phyloP scores from a whole-genome alignment of 768 basidiomycete genomes.

The Russula earlei region DNA sequence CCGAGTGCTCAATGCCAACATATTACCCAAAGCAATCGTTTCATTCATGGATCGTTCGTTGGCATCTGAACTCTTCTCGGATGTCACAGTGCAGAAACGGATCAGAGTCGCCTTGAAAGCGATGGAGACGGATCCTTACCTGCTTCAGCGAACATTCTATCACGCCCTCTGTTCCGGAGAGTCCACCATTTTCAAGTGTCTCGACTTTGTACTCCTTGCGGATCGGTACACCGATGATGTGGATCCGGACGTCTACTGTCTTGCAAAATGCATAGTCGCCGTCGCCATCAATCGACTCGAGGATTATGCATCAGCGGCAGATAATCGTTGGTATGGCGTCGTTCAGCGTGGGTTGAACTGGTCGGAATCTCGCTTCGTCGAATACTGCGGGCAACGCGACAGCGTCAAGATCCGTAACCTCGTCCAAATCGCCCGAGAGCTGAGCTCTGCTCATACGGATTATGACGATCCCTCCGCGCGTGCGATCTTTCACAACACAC shows the following conservation, averaged over 20 bases:
- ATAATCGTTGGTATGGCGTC: no score
- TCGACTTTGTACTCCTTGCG: conserved; percentile 5
- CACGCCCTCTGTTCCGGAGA: neutral
- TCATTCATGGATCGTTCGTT: conserved; percentile 2
- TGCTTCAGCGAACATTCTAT: neutral
- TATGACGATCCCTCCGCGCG: no score
- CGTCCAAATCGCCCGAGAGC: no score
- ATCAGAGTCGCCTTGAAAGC: neutral
- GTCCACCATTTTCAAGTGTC: neutral
- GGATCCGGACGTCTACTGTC: neutral
- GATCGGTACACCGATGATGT: neutral
- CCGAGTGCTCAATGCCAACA: neutral
- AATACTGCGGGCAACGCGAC: no score
- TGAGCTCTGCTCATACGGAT: no score
- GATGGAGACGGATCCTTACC: neutral
- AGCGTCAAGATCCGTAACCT: no score
- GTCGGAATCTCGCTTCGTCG: no score
- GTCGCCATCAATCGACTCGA: neutral
- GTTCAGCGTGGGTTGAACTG: no score
- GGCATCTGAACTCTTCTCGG: neutral
- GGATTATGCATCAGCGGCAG: neutral
- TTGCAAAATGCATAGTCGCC: conserved; percentile 3
- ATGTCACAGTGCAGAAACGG: neutral
- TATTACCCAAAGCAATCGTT: neutral
- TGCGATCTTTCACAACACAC: no score